Base-by-base conservation (phyloP, 306 rosid species). In the Abrus precatorius region DNA sequence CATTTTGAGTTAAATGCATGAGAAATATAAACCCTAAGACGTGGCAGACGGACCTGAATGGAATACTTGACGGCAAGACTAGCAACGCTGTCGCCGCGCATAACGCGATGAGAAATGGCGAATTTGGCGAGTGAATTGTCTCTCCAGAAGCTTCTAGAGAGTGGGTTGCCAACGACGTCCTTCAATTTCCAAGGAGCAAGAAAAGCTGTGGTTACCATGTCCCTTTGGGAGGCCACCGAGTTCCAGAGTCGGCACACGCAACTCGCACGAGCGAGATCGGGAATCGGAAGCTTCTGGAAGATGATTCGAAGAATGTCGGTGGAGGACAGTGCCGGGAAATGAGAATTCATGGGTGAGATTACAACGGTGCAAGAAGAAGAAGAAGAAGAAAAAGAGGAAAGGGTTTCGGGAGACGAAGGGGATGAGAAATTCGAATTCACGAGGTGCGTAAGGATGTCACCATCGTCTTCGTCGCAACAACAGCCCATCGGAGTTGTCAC, bases 51-150 rank as follows among this genome's bases (percentile, higher is more conserved):
- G 41, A 92, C 99, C 97, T 95, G 99, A 77, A 90, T 97, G 41
- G 90, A 88, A 82, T 93, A 95, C 94, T 91, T 93, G 76, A 93
- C 94, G 54, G 99, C 98, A 48, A 95, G 97, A 60, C 99, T 87
- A 12, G 99, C 92, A 20, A 93, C 85, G 86, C 84, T 91, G 72
- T 95, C 98, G 6, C 93, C 94, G 28, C 85, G 92, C 43, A 86
- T 69, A 29, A 95, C 83, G 43, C 86, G 91, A 77, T 93, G 99
- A 0, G 97, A 93, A 73, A 92, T 85, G 44, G 98, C 96, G 84
- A 95, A 95, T 81, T 92, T 95, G 3, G 88, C 87, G 29, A 95
- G 75, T 11, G 84, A 81, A 61, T 85, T 91, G 73, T 93, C 97
- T 83, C 96, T 86, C 99, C 99, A 95, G 91, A 95, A 95, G 97